Evolutionary conservation across 108 stramenopile species (phyloP), one percentile per base, ranked within the genome.

Genomic region (Stephanodiscus minutulus): DNA sequence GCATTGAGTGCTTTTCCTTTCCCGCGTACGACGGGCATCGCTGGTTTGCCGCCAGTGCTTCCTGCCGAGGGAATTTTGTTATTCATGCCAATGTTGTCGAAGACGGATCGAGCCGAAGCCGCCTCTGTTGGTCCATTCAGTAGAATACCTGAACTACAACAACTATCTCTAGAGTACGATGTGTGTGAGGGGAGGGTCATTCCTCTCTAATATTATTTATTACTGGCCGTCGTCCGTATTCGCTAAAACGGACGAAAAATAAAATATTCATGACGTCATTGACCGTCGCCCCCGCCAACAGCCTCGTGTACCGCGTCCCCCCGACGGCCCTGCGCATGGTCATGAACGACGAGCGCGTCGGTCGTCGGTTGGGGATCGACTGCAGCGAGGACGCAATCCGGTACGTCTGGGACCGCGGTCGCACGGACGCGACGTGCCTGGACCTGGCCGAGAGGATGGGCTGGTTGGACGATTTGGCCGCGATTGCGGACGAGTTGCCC

Each of bases 341-440:
- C 65, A 78, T 92, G 70, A 92, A 92, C 65, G 77, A 86, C n/a
- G 86, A 92, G 39, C 70, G 66, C 36, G 90, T 90, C 15, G 94
- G 94, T 5, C 43, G 74, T 47, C 79, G 83, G 39, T 66, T 92
- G 29, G 91, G 90, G 1, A 83, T 90, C 17, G 54, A 73, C n/a
- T 84, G 84, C 65, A 63, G 66, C 5, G 65, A 79, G 41, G 62
- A 68, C 44, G 53, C 72, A 2, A 39, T 64, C 10, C 75, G 84
- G 8, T 84, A 86, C 73, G 61, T 64, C 17, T 83, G 81, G 71
- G 82, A 77, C 0, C 49, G 68, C 22, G 87, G 84, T 4, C 55
- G 81, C 35, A 81, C 81, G 20, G 86, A 87, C 46, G 74, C 41
- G n/a, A 61, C 72, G 3, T 72, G 80, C 24, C 41, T 89, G 61